These are phyloP conservation scores for Polytrichum commune DNA, from an alignment of 225 moss, liverwort and hornwort genomes.

Conservation along the genomic window DNA sequence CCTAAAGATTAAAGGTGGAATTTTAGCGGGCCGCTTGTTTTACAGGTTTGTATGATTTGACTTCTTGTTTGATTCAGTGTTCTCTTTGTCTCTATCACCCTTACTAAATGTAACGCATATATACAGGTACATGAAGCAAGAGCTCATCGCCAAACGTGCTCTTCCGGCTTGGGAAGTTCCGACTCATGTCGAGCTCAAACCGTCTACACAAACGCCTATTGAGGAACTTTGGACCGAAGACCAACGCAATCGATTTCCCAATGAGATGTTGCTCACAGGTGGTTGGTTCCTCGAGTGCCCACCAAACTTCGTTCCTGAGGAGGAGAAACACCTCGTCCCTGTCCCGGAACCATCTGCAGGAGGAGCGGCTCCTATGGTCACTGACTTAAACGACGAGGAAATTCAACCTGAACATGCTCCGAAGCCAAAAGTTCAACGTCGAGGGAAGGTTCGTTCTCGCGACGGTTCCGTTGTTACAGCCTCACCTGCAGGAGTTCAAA, in stretches of 20 bases:
- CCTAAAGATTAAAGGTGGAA: too few relatives aligned
- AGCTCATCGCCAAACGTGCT: too few relatives aligned
- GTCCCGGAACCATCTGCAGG: not conserved
- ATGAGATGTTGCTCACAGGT: not conserved
- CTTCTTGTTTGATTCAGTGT: too few relatives aligned
- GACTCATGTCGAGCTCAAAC: too few relatives aligned
- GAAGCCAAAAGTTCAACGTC: not conserved
- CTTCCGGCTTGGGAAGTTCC: too few relatives aligned
- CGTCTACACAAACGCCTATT: not conserved
- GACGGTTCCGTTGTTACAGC: not conserved
- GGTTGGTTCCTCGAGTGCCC: not conserved
- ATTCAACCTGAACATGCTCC: not conserved
- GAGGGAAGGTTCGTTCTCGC: constrained; percentile 1
- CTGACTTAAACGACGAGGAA: not conserved
- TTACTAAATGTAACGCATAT: too few relatives aligned
- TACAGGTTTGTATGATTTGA: too few relatives aligned
- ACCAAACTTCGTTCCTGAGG: not conserved
- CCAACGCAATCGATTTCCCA: not conserved
- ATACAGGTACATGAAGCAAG: too few relatives aligned
- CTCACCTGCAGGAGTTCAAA: not conserved
- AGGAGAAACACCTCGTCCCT: constrained; percentile 1
- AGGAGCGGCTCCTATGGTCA: not conserved
- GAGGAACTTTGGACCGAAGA: not conserved
- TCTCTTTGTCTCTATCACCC: too few relatives aligned
- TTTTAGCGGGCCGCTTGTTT: too few relatives aligned